Percentiles rank a stretch among this genome's conserved stretches.
These are phyloP conservation scores for Annona squamosa DNA, from an alignment of 164 flowering plant species.

Conservation along the genomic window DNA sequence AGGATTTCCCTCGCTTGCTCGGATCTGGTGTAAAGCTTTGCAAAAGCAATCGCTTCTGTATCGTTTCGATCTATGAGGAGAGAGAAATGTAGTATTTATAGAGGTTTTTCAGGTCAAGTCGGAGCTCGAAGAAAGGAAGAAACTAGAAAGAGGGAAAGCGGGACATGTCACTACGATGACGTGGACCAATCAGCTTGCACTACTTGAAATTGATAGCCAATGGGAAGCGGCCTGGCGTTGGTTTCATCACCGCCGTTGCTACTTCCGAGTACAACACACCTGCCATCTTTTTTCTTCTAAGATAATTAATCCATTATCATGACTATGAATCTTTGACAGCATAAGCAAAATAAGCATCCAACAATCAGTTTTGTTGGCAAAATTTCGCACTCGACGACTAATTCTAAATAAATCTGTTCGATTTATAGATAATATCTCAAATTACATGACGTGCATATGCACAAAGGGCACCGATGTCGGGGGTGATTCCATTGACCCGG, in stretches of 20 bases:
- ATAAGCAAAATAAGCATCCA: too few species aligned
- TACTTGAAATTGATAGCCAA: neutral
- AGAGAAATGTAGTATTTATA: neutral
- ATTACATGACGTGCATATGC: too few species aligned
- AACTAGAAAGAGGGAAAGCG: too few species aligned
- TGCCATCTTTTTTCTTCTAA: neutral
- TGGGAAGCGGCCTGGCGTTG: neutral
- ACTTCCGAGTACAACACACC: neutral
- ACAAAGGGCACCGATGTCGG: too few species aligned
- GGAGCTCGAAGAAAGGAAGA: neutral
- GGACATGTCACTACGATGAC: slow-evolving; percentile 7
- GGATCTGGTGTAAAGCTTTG: neutral
- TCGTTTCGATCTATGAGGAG: neutral
- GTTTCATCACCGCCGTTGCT: neutral
- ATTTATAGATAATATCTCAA: too few species aligned
- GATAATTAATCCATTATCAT: too few species aligned
- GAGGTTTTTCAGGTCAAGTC: neutral
- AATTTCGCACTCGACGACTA: too few species aligned
- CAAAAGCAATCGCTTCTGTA: too few species aligned
- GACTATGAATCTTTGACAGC: too few species aligned
- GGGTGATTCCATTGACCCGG: too few species aligned
- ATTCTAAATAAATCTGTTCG: too few species aligned
- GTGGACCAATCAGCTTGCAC: slow-evolving; percentile 9
- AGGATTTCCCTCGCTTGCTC: neutral
- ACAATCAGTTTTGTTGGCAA: too few species aligned